Percentiles rank a stretch among this genome's conserved stretches.
These are phyloP conservation scores for Ophiocordyceps camponoti-floridani DNA, from an alignment of 2,329 filamentous ascomycete species.

Conservation along the genomic window DNA sequence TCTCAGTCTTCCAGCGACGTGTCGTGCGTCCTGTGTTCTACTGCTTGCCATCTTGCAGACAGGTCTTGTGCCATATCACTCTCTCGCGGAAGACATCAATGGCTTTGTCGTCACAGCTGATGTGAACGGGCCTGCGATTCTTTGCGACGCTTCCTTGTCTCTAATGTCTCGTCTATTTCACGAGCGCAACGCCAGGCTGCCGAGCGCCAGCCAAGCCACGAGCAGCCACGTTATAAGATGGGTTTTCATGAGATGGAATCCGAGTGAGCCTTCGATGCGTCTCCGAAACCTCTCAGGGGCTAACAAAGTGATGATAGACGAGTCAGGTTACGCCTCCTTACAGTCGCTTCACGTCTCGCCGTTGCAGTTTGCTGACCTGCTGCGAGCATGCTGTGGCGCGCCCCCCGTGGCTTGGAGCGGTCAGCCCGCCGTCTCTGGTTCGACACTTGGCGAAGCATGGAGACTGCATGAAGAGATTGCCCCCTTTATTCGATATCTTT, in stretches of 20 bases:
- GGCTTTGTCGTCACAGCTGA: conserved; percentile 61
- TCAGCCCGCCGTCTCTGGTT: conserved; percentile 23
- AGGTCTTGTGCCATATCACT: conserved; percentile 47
- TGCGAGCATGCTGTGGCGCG: conserved; percentile 50
- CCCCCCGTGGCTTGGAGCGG: conserved; percentile 12
- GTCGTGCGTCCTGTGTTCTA: conserved; percentile 60
- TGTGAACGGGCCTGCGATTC: conserved; percentile 57
- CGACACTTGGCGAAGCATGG: conserved; percentile 29
- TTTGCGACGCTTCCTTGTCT: conserved; percentile 63
- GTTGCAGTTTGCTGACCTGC: conserved; percentile 45
- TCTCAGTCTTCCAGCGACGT: conserved; percentile 50
- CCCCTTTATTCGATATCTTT: conserved; percentile 32
- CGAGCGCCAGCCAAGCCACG: conserved; percentile 47
- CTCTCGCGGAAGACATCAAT: conserved; percentile 51
- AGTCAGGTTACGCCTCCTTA: conserved; percentile 47
- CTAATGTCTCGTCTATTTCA: conserved; percentile 56
- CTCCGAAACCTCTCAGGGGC: conserved; percentile 38
- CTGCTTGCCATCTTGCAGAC: conserved; percentile 49
- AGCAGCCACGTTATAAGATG: conserved; percentile 62
- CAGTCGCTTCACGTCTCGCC: conserved; percentile 46
- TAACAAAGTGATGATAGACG: conserved; percentile 24
- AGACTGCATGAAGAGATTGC: conserved; percentile 23
- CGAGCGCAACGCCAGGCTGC: conserved; percentile 46
- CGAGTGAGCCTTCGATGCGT: conserved; percentile 35
- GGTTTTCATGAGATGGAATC: conserved; percentile 68